Base-by-base conservation (phyloP, 2,329 filamentous ascomycete species). In the Aspergillus udagawae region DNA sequence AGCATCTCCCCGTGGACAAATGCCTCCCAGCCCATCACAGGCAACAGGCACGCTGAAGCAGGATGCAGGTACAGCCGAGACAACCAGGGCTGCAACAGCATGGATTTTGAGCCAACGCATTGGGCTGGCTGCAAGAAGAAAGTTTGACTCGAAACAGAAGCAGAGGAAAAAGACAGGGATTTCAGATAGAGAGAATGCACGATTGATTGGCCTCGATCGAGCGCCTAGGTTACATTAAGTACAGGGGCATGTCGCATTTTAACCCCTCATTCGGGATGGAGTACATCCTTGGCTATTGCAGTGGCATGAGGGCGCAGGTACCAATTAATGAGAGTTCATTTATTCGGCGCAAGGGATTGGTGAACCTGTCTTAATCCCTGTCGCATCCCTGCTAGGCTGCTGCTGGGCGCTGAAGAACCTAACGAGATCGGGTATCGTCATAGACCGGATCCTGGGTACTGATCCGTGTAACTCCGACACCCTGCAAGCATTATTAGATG, bases 31-130 rank as follows among this genome's bases (percentile, higher is more conserved):
- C 20, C 49, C 48, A 56, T 48, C 28, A 21, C 50, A 28, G 28
- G 35, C 51, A 20, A 41, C 35, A n/a, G 57, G 51, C 27, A 54
- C 9, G 21, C 14, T 55, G 23, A 57, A 45, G 52, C 59, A 55
- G 52, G 53, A 54, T 10, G 62, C 52, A 27, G 61, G 47, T 20
- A 61, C 53, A 38, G 64, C 66, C 65, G 67, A 71, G 9, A 64
- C 63, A 29, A 63, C 62, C 38, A 70, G 17, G n/a, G 66, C 69
- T 49, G 63, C 56, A 57, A 67, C 47, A 6, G 62, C 59, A 49
- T 63, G 2, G 3, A 38, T 38, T 58, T 55, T 58, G 9, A 55
- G 7, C 32, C 32, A 35, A 51, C 25, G 28, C 57, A 59, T 59
- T 23, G 23, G 14, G 38, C 21, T 1, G 53, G 35, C 27, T 32